These are phyloP conservation scores for Puya raimondii DNA, from an alignment of 176 grass and related monocot species.

Conservation along the genomic window DNA sequence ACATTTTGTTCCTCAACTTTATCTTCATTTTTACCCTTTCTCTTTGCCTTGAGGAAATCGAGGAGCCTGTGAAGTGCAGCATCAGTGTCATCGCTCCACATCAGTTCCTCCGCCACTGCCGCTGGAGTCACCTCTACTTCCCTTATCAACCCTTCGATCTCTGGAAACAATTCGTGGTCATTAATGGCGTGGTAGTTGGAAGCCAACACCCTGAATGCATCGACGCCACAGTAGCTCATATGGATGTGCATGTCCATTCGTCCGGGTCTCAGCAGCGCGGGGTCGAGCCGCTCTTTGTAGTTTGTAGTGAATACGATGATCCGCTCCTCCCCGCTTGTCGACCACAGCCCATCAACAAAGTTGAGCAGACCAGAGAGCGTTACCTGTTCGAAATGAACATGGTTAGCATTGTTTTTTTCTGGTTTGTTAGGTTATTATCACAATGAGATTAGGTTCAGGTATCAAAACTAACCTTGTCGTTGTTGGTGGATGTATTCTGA, in stretches of 20 bases:
- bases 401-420: too few relatives aligned
- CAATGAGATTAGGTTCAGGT: not conserved
- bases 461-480: conserved; percentile 28
- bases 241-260: conserved; percentile 89
- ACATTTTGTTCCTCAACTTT: conserved; percentile 12
- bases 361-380: conserved; percentile 74
- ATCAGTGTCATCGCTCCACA: conserved; percentile 44
- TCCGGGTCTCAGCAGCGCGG: conserved; percentile 64
- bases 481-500: conserved; percentile 26
- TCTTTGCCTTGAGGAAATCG: conserved; percentile 39
- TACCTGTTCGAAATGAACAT: conserved; percentile 24
- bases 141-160: conserved; percentile 38
- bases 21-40: conserved; percentile 20
- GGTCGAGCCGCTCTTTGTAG: conserved; percentile 76
- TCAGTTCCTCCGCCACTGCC: conserved; percentile 58
- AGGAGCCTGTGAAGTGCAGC: conserved; percentile 34
- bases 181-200: conserved; percentile 56
- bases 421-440: not conserved
- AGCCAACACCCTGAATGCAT: conserved; percentile 52
- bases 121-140: conserved; percentile 54
- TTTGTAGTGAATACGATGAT: conserved; percentile 91
- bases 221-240: conserved; percentile 69
- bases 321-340: conserved; percentile 63
- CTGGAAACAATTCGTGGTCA: conserved; percentile 37
- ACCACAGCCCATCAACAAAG: conserved; percentile 82